Evolutionary conservation across 768 basidiomycete genomes (phyloP).

Genomic region (Mycena vulgaris): DNA sequence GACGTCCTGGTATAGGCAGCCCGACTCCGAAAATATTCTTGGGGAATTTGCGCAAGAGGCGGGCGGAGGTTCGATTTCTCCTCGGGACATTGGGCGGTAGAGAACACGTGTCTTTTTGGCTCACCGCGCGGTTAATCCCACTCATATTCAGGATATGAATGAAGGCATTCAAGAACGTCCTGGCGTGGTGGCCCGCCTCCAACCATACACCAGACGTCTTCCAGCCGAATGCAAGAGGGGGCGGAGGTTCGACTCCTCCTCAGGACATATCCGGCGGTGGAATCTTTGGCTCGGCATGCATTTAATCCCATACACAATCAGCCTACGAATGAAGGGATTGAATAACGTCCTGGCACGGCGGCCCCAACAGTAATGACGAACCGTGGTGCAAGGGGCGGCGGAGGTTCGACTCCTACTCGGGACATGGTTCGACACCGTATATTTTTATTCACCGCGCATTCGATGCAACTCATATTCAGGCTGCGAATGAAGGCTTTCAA

Average conservation of each 20-base stretch:
- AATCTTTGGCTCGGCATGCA: too few species aligned
- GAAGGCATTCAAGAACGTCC: neutral
- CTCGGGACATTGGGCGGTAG: neutral
- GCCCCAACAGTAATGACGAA: too few species aligned
- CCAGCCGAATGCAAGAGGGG: too few species aligned
- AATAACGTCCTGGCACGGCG: too few species aligned
- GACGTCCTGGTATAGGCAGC: neutral
- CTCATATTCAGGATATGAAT: neutral
- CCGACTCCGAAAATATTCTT: neutral
- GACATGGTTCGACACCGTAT: too few species aligned
- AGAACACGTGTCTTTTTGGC: neutral
- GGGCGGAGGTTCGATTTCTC: conserved; percentile 3
- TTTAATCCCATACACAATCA: too few species aligned
- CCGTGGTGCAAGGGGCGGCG: too few species aligned
- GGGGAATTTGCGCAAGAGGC: neutral
- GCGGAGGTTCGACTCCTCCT: neutral
- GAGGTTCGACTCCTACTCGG: neutral
- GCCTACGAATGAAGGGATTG: too few species aligned
- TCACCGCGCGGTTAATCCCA: too few species aligned
- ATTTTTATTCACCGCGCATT: too few species aligned
- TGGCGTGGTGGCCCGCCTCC: neutral
- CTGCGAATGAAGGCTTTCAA: too few species aligned
- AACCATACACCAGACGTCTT: neutral
- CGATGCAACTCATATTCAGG: too few species aligned
- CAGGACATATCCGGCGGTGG: neutral